Evolutionary conservation across 2,329 filamentous ascomycete genomes (phyloP), one percentile per base, ranked within the genome.

Genomic region (Neocucurbitaria cava): DNA sequence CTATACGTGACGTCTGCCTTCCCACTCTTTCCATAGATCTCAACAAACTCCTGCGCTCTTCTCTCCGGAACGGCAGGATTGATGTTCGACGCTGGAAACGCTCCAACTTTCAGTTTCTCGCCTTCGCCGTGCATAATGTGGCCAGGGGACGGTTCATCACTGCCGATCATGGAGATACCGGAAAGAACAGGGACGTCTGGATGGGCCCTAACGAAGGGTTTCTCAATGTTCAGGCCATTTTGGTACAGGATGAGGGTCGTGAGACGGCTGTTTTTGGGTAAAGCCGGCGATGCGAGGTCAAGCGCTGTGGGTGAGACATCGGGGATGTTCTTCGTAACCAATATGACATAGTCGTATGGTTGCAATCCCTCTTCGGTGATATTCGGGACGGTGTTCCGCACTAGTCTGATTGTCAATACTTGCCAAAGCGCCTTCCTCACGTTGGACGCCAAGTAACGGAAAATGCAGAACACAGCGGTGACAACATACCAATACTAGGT

Each of bases 171-270:
- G 2, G 78, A 80, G 8, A 87, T 77, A 3, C 83, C 83, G 3
- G 80, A 83, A 1, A 88, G 74, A 6, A 86, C 63, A 0, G 79
- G 68, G 54, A 84, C 87, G 3, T 66, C 53, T 0, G 85, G 84
- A 62, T 86, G 86, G 0, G 72, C 69, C 0, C 65, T 51, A 17
- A 83, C 65, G 18, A 87, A 65, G 0, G 84, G 83, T 38, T 77
- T 79, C 58, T 88, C 84, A 56, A 88, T 87, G 61, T 87, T 85
- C n/a, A 88, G 71, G 0, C 86, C 86, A 62, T 88, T 88, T 57
- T 88, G 86, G 5, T 85, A 73, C 6, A 88, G 77, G 0, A 87
- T 76, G 40, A 88, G 82, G 24, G 77, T 77, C 0, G 85, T 86
- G 21, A 79, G 73, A 1, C 76, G 77, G 0, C 72, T 74, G n/a